phyloP scores from a whole-genome alignment of 2,329 filamentous ascomycete genomes.

The Talaromyces sp. region DNA sequence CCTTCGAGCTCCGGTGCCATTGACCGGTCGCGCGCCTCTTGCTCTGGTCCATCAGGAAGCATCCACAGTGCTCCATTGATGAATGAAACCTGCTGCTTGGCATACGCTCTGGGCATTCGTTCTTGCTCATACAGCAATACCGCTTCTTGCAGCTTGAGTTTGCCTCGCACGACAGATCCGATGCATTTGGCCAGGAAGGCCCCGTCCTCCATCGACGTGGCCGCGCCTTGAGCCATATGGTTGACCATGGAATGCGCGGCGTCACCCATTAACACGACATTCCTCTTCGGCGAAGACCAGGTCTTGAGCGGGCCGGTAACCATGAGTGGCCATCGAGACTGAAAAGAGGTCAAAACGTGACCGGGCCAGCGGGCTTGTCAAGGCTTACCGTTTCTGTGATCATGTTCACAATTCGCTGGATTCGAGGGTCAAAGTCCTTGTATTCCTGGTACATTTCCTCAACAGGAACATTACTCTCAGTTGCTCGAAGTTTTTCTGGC shows the following conservation, averaged over 20 bases:
- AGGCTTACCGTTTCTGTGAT: slow-evolving; percentile 24
- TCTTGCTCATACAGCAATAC: slow-evolving; percentile 35
- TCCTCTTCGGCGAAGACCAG: slow-evolving; percentile 38
- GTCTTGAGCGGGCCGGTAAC: slow-evolving; percentile 36
- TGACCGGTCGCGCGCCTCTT: slow-evolving; percentile 29
- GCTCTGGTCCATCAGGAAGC: slow-evolving; percentile 28
- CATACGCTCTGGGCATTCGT: slow-evolving; percentile 37
- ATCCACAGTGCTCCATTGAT: slow-evolving; percentile 33
- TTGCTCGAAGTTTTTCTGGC: slow-evolving; percentile 28
- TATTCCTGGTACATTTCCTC: slow-evolving; percentile 39
- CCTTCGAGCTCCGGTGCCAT: slow-evolving; percentile 33
- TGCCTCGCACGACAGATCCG: slow-evolving; percentile 27
- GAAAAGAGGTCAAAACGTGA: background rate
- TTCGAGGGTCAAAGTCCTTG: slow-evolving; percentile 41
- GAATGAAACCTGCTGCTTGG: slow-evolving; percentile 39
- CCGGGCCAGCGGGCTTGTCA: background rate
- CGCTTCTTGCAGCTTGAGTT: slow-evolving; percentile 28
- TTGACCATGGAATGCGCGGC: slow-evolving; percentile 40
- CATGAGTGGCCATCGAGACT: slow-evolving; percentile 38
- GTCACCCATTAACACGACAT: slow-evolving; percentile 41
- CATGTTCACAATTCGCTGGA: slow-evolving; percentile 38
- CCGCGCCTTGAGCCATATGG: slow-evolving; percentile 41
- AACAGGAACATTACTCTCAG: slow-evolving; percentile 34
- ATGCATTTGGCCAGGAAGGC: slow-evolving; percentile 35
- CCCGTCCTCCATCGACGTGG: slow-evolving; percentile 42